Percentiles rank a stretch among this genome's conserved stretches.
Evolutionary conservation across 192 early-diverging fungal genomes (phyloP).

Genomic region (Backusella australiensis): DNA sequence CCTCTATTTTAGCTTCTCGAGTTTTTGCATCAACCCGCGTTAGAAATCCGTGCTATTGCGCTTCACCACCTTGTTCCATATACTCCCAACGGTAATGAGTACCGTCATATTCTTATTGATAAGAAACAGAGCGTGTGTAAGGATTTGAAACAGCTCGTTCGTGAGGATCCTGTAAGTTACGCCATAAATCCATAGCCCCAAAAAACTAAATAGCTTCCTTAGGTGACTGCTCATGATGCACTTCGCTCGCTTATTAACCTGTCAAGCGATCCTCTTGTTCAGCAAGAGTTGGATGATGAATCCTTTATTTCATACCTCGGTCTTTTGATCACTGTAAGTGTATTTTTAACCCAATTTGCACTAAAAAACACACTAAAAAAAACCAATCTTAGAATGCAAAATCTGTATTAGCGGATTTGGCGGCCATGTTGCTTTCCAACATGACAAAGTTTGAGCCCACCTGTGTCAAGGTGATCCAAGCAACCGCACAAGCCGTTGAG

Average conservation of each 20-base stretch:
- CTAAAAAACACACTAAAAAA: no score
- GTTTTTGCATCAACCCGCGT: slow-evolving; percentile 67
- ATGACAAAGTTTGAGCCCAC: slow-evolving; percentile 71
- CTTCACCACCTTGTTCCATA: slow-evolving; percentile 74
- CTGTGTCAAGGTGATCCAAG: slow-evolving; percentile 53
- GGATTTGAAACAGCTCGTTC: slow-evolving; percentile 64
- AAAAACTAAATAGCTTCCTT: not conserved
- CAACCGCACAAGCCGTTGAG: slow-evolving; percentile 33
- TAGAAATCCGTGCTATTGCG: slow-evolving; percentile 82
- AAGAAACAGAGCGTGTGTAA: slow-evolving; percentile 59
- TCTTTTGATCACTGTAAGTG: slow-evolving; percentile 62
- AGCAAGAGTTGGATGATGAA: slow-evolving; percentile 64
- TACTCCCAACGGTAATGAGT: slow-evolving; percentile 55
- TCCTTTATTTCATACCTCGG: slow-evolving; percentile 70
- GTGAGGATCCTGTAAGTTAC: slow-evolving; percentile 60
- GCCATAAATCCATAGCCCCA: no score
- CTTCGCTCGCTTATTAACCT: slow-evolving; percentile 83
- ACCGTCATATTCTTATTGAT: slow-evolving; percentile 58
- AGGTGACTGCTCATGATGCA: slow-evolving; percentile 84
- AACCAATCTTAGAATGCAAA: slow-evolving; percentile 49
- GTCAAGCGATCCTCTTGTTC: slow-evolving; percentile 62
- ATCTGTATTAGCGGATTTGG: slow-evolving; percentile 75
- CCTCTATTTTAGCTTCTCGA: slow-evolving; percentile 56
- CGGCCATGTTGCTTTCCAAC: slow-evolving; percentile 91
- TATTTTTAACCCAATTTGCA: no score